Base-by-base conservation (phyloP, 2,329 filamentous ascomycete genomes). In the Chrysoporthe deuterocubensis region DNA sequence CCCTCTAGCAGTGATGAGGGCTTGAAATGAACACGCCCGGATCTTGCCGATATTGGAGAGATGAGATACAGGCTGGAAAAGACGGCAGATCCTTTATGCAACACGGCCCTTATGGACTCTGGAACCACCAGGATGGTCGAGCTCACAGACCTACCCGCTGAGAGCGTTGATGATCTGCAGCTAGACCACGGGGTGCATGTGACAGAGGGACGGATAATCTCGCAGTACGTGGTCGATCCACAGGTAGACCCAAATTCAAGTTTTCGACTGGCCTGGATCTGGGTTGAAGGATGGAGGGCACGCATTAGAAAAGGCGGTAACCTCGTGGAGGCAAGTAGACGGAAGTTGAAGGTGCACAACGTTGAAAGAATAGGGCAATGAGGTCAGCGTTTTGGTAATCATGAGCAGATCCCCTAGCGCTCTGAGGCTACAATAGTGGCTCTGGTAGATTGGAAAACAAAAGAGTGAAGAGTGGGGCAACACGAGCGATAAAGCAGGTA, bases 21-120 rank as follows among this genome's bases (percentile, higher is more conserved):
- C 26, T 62, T 70, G 50, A 72, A 76, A 73, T 81, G 79, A 81
- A 78, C 77, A 81, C 78, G 73, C 79, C 79, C 79, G 77, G 78
- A 70, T 52, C 67, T 67, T 62, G 64, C 70, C 69, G 72, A 67
- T 67, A 62, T 63, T 40, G 43, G 26, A 56, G 68, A 64, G 64
- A 58, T 62, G 60, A 69, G 62, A 65, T 40, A n/a, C 21, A 26
- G 21, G 40, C 37, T 59, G 50, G n/a, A 8, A 6, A 14, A 2
- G 26, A 50, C 16, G 18, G n/a, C 11, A 26, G 50, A 64, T 46
- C 16, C 56, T 5, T n/a, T 34, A 14, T 16, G 37, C 8, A 14
- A 4, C 42, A 14, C 11, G 44, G 43, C n/a, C 1, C 26, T 34
- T 5, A 46, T 37, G 26, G 44, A 21, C 16, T 44, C 66, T 18